Evolutionary conservation across 2,329 filamentous ascomycete species (phyloP), one percentile per base, ranked within the genome.

Genomic region (Exophiala oligosperma): DNA sequence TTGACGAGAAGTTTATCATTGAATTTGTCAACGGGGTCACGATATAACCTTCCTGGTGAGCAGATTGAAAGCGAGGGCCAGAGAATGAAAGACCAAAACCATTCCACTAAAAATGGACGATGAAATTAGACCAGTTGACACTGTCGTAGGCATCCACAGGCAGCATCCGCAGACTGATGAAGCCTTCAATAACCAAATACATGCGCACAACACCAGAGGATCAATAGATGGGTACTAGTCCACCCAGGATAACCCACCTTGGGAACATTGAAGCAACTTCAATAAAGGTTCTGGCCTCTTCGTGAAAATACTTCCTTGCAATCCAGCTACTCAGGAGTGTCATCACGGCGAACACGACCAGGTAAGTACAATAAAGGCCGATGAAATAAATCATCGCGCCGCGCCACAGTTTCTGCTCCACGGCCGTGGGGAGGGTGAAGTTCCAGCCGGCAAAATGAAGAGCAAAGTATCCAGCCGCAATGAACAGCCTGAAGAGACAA

Each of bases 71-170:
- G 9, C 32, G 6, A 28, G 7, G 26, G 26, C 4, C 26, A 28
- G 4, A 28, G 26, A 28, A 7, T 4, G 26, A 28, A 29, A 43
- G 35, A 7, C 26, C 26, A 7, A 28, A 1, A 7, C 26, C 7
- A 2, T 11, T 35, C 32, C 7, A 9, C 32, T 49, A 57, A 8
- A 57, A 4, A 49, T 59, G 56, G 14, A 40, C 21, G 4, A 55
- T 17, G 38, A 59, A 56, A 14, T 49, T 47, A 21, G 52, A 37
- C 56, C 56, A 59, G 24, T 59, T 49, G 14, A 56, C 56, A 47
- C 7, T 54, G 4, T 37, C 23, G 28, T 50, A 59, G 9, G 47
- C 47, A 41, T 29, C 52, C 12, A 37, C 12, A 50, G 52, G 56
- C n/a, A 55, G 29, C 9, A 21, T 12, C 14, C 52, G 29, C 29